These are phyloP conservation scores for Pisolithus sp. DNA, from an alignment of 768 basidiomycete species.

Conservation along the genomic window DNA sequence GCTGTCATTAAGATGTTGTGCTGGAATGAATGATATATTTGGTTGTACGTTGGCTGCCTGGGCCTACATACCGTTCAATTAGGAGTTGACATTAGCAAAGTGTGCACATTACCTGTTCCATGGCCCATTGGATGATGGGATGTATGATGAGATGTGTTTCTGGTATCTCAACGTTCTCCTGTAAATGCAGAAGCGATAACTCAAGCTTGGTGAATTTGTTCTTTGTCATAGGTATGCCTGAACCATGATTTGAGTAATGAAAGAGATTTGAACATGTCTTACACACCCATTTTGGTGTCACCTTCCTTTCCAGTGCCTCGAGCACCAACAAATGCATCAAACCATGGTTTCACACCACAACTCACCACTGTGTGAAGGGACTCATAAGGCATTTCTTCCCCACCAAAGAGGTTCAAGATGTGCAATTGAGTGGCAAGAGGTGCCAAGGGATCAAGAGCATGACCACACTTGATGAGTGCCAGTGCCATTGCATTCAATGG, in stretches of 20 bases:
- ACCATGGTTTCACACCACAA: constrained; percentile 94
- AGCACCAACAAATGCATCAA: constrained; percentile 97
- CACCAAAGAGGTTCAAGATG: constrained; percentile 85
- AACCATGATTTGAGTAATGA: constrained; percentile 5
- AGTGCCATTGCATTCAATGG: constrained; percentile 77
- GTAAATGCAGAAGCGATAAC: too few species aligned
- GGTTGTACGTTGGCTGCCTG: too few species aligned
- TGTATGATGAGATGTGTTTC: constrained; percentile 92
- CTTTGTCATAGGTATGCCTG: constrained; percentile 95
- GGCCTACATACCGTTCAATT: too few species aligned
- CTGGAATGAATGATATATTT: too few species aligned
- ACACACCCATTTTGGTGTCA: constrained; percentile 76
- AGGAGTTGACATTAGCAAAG: too few species aligned
- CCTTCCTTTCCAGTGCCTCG: too few species aligned
- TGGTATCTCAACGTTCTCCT: constrained; percentile 99
- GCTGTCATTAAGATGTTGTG: too few species aligned
- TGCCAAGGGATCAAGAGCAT: constrained; percentile 70
- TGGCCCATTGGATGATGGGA: constrained; percentile 80
- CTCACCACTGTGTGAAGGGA: constrained; percentile 93
- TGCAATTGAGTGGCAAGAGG: constrained; percentile 85
- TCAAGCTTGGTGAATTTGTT: constrained; percentile 99
- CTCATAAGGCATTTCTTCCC: constrained; percentile 89
- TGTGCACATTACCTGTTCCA: constrained; percentile 49
- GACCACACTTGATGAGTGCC: constrained; percentile 89
- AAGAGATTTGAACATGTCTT: constrained; percentile 3